These are phyloP conservation scores for Ceratocystis albifundus DNA, from an alignment of 2,329 filamentous ascomycete genomes.

Conservation along the genomic window DNA sequence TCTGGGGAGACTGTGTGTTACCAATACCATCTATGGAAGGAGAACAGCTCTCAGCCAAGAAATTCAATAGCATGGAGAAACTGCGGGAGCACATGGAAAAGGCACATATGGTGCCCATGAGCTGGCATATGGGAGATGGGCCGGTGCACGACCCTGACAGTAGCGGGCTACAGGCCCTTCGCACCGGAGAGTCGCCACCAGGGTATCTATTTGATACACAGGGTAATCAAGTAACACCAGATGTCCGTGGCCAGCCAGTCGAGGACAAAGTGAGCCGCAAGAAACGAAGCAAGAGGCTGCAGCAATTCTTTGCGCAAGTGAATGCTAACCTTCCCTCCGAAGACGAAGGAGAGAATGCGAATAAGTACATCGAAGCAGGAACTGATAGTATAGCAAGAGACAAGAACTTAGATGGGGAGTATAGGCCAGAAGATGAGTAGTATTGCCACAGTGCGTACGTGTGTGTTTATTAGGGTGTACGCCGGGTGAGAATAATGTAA, in stretches of 20 bases:
- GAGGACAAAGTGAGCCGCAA: constrained; percentile 39
- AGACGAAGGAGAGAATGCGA: constrained; percentile 22
- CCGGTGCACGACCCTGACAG: constrained; percentile 27
- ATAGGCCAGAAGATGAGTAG: neutral
- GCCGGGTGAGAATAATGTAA: too few relatives aligned
- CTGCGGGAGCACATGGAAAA: constrained; percentile 44
- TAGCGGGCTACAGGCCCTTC: constrained; percentile 21
- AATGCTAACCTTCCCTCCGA: constrained; percentile 36
- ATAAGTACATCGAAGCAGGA: constrained; percentile 30
- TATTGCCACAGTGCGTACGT: neutral
- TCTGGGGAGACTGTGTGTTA: constrained; percentile 30
- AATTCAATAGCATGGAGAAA: constrained; percentile 25
- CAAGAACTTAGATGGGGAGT: neutral
- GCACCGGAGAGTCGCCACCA: constrained; percentile 31
- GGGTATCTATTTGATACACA: constrained; percentile 41
- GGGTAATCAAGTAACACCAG: constrained; percentile 49
- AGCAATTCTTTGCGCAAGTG: constrained; percentile 34
- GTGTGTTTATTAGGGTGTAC: too few relatives aligned
- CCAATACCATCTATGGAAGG: neutral
- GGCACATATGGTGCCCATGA: constrained; percentile 41
- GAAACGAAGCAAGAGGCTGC: constrained; percentile 36
- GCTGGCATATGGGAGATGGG: constrained; percentile 51
- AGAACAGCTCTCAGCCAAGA: neutral
- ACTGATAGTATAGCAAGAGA: constrained; percentile 26
- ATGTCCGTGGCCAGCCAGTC: constrained; percentile 40